Evolutionary conservation across 495 filamentous ascomycete genomes (phyloP).

Genomic region (Annulohypoxylon moriforme): DNA sequence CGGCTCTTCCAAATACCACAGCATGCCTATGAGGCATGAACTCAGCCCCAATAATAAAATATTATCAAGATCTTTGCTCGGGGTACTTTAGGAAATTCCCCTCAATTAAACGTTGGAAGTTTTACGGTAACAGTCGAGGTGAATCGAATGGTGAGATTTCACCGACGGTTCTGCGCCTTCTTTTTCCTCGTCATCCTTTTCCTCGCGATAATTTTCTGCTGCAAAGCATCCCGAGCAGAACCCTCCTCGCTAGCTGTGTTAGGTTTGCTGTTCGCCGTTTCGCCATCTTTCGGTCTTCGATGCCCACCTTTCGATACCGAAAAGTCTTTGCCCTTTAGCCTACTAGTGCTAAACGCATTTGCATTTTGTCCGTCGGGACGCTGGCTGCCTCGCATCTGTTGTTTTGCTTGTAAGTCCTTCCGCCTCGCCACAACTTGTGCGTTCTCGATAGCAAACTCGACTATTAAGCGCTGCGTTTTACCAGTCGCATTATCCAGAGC

Average conservation of each 20-base stretch:
- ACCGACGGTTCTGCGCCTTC: conserved; percentile 54
- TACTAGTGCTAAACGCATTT: background rate
- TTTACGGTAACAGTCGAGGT: background rate
- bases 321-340: conserved; percentile 43
- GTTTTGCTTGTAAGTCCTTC: conserved; percentile 74
- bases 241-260: conserved; percentile 20
- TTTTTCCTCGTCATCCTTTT: conserved; percentile 63
- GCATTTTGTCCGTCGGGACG: background rate
- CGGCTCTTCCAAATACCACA: conserved; percentile 2
- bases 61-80: background rate
- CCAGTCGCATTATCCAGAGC: conserved; percentile 62
- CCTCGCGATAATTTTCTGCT: conserved; percentile 61
- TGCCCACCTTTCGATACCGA: conserved; percentile 46
- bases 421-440: conserved; percentile 88
- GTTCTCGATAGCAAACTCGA: conserved; percentile 99
- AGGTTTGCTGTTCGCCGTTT: conserved; percentile 14
- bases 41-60: conserved; percentile 6
- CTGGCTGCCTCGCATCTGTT: conserved; percentile 20
- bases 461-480: conserved; percentile 76
- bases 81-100: background rate
- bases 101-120: background rate
- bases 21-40: background rate
- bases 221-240: conserved; percentile 51
- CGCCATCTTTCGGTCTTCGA: conserved; percentile 29
- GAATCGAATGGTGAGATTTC: background rate